Conservation (phyloP, 1,284 basidiomycete species). For the Heterobasidion annosum region DNA sequence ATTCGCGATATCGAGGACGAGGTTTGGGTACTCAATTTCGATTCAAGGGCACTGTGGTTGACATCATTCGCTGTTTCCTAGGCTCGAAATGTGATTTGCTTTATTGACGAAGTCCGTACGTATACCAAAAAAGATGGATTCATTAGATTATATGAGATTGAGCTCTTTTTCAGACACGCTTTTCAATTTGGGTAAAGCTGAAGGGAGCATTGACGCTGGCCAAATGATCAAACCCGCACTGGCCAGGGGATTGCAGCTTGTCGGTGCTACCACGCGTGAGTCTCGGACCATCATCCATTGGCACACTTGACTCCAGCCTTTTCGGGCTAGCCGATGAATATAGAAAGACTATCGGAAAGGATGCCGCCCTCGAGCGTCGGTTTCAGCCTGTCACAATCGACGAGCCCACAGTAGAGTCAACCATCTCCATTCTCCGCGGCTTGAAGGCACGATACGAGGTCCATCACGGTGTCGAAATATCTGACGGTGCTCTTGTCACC, state of each 20-base stretch:
- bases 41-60: neutral
- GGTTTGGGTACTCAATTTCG: conserved; percentile 25
- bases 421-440: conserved; percentile 85
- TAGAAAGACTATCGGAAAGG: conserved; percentile 86
- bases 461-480: conserved; percentile 88
- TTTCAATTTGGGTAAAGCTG: conserved; percentile 84
- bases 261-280: conserved; percentile 82
- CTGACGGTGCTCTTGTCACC: conserved; percentile 81
- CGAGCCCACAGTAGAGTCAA: conserved; percentile 81
- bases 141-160: conserved; percentile 2
- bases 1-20: conserved; percentile 84
- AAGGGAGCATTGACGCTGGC: conserved; percentile 86
- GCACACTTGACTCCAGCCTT: neutral
- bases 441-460: conserved; percentile 82
- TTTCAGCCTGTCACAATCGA: conserved; percentile 87
- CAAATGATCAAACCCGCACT: conserved; percentile 90
- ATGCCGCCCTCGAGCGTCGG: conserved; percentile 82
- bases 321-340: conserved; percentile 69
- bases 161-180: conserved; percentile 45
- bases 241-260: conserved; percentile 77
- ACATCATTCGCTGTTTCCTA: conserved; percentile 14
- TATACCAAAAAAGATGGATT: conserved; percentile 13
- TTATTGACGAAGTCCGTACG: conserved; percentile 88
- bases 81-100: conserved; percentile 73
- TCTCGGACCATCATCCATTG: conserved; percentile 5